Evolutionary conservation across 2,329 filamentous ascomycete genomes (phyloP).

Genomic region (Sporothrix euskadiensis): DNA sequence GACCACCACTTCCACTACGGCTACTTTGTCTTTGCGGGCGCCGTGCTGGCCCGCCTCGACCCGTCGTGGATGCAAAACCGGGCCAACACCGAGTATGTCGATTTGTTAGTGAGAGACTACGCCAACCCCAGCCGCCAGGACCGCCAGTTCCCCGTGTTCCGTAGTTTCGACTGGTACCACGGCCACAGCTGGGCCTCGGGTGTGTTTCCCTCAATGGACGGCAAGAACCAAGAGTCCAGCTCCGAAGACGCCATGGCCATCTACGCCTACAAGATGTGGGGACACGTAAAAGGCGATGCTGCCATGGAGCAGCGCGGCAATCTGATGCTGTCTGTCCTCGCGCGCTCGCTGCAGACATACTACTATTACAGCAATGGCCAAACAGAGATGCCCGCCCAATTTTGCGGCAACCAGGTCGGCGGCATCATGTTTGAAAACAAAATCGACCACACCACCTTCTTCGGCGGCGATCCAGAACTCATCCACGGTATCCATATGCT

Average conservation of each 20-base stretch:
- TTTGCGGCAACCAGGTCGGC: conserved; percentile 74
- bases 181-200: conserved; percentile 94
- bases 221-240: conserved; percentile 82
- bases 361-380: conserved; percentile 78
- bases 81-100: conserved; percentile 75
- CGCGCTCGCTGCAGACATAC: conserved; percentile 73
- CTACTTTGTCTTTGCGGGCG: conserved; percentile 85
- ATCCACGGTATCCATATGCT: conserved; percentile 83
- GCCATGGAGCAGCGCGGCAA: conserved; percentile 80
- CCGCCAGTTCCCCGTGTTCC: conserved; percentile 74
- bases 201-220: conserved; percentile 67
- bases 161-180: conserved; percentile 90
- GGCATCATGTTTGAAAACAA: conserved; percentile 91
- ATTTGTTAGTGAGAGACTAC: conserved; percentile 77
- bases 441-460: conserved; percentile 88
- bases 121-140: conserved; percentile 75
- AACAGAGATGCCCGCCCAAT: conserved; percentile 68
- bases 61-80: conserved; percentile 63
- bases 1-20: conserved; percentile 77
- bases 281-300: conserved; percentile 69
- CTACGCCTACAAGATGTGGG: conserved; percentile 95
- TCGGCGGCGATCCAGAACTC: conserved; percentile 70
- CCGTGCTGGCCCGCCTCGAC: conserved; percentile 79
- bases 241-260: conserved; percentile 87
- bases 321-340: conserved; percentile 77